Evolutionary conservation across 306 rosid genomes (phyloP), one percentile per base, ranked within the genome.

Genomic region (Pterocarpus santalinus): DNA sequence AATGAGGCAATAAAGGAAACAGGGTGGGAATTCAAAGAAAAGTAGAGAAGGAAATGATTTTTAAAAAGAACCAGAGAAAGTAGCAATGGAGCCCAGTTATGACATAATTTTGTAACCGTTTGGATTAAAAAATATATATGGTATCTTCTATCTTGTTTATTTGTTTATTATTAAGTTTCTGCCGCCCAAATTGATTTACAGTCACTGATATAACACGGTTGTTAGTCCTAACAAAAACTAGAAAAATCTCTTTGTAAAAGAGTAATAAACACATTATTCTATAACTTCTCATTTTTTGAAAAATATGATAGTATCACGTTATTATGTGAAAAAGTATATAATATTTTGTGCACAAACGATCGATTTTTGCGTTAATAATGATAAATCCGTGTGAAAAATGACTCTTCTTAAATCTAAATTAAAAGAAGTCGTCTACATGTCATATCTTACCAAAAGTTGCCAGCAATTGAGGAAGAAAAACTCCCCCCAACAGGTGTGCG

Each of bases 161-260:
- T 63, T 8, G 53, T 47, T 63, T 13, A 35, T 47, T 63, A 47
- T 47, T 34, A 46, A 62, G 1, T 47, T 63, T 16, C 8, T 76
- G 63, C 72, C 72, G 72, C 34, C 71, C 63, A 46, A 76, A 33
- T 63, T 47, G 72, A 63, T 63, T 43, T 51, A 63, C 14, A 13
- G 17, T 62, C 49, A 61, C 71, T 60, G 14, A 32, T 43, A 7
- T 39, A 1, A 39, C 39, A 57, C 38, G 35, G 10, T 34, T 72
- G 34, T 34, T 72, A 53, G 47, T 15, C 1, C 49, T 58, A 28
- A n/a, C 61, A 34, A 58, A 57, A 8, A 41, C 69, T 6, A 22
- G 56, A 10, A 73, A 74, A 7, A 39, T 13, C 4, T 6, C 58
- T 74, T 62, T 28, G 14, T 8, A 28, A 60, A 22, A 9, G 30